A percentile compares a stretch with the other conserved stretches of the same genome.
These are phyloP conservation scores for Smittium mucronatum DNA, from an alignment of 371 early-diverging fungal species.

Conservation along the genomic window DNA sequence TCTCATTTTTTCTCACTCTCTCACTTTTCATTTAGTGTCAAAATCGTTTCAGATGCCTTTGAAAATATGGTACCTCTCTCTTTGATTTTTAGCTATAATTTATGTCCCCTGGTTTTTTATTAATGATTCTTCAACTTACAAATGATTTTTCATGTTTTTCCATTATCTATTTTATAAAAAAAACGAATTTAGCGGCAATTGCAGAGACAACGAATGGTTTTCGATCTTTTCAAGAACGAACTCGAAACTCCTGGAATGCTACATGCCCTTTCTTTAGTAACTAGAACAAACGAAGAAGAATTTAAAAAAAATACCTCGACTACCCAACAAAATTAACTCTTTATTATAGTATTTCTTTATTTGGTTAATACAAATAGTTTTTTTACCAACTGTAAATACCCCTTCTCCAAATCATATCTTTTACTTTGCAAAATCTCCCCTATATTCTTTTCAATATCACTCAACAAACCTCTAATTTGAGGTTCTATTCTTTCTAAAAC, in stretches of 20 bases:
- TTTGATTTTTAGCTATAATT: neutral
- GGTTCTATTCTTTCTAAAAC: conserved; percentile 3
- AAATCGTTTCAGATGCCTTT: conserved; percentile 38
- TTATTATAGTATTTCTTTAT: neutral
- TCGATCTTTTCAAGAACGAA: conserved; percentile 34
- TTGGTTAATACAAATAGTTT: neutral
- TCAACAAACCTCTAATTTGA: neutral
- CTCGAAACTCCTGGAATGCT: conserved; percentile 22
- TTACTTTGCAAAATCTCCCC: neutral
- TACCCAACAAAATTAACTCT: neutral
- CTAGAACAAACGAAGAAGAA: conserved; percentile 23
- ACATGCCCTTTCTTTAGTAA: conserved; percentile 26
- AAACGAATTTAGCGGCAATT: conserved; percentile 37
- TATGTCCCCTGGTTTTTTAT: neutral
- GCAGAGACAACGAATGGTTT: conserved; percentile 56
- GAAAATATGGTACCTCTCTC: conserved; percentile 31
- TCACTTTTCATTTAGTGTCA: neutral
- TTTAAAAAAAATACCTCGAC: neutral
- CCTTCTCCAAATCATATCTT: neutral
- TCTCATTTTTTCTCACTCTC: neutral
- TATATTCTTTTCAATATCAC: neutral
- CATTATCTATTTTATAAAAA: no score
- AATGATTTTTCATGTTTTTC: no score
- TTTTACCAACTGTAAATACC: neutral
- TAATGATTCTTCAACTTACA: no score